Percentiles rank a stretch among this genome's conserved stretches.
Conservation (phyloP, 306 rosid genomes). For the Lathyrus oleraceus region DNA sequence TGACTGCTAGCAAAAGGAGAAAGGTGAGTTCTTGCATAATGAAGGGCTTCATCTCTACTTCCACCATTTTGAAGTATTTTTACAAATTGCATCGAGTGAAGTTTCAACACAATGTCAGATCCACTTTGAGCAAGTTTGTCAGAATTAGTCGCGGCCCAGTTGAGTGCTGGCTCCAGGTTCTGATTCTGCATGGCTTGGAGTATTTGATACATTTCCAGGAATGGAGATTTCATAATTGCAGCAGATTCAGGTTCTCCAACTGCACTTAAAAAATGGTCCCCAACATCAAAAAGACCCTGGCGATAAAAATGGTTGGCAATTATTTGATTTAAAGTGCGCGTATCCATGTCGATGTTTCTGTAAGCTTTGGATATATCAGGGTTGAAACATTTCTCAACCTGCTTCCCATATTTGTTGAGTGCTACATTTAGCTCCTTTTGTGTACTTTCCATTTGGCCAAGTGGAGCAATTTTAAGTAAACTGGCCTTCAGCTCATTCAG, state of each 20-base stretch:
- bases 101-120: conserved; percentile 70
- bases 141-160: conserved; percentile 67
- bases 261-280: conserved; percentile 67
- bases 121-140: conserved; percentile 67
- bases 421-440: conserved; percentile 84
- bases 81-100: conserved; percentile 72
- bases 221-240: conserved; percentile 59
- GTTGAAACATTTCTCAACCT: conserved; percentile 74
- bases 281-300: conserved; percentile 79
- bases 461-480: conserved; percentile 59
- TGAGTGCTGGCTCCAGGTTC: conserved; percentile 79
- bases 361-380: conserved; percentile 92
- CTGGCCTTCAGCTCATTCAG: conserved; percentile 61
- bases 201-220: conserved; percentile 76
- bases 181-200: conserved; percentile 70
- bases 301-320: conserved; percentile 82
- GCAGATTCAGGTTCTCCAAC: conserved; percentile 65
- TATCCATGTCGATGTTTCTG: conserved; percentile 67
- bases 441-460: conserved; percentile 62
- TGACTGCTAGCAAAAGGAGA: conserved; percentile 59
- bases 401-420: conserved; percentile 76
- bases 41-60: conserved; percentile 62
- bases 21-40: conserved; percentile 66
- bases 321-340: conserved; percentile 62
- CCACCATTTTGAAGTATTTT: conserved; percentile 70